Percentiles rank a stretch among this genome's conserved stretches.
These are phyloP conservation scores for Cladosporium cucumerinum DNA, from an alignment of 2,329 filamentous ascomycete species.

Conservation along the genomic window DNA sequence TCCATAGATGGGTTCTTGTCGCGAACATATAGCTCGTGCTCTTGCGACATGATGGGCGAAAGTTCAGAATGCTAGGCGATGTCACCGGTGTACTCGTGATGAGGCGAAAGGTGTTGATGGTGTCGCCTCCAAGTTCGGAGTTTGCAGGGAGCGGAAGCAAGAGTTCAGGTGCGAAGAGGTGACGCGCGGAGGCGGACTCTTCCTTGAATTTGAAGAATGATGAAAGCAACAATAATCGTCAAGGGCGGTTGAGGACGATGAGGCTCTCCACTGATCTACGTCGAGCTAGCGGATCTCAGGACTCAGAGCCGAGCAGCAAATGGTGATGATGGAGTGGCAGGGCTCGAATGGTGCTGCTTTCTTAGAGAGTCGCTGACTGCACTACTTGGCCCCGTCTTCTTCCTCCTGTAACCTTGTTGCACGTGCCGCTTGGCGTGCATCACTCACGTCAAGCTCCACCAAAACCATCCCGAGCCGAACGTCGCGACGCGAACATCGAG, in stretches of 20 bases:
- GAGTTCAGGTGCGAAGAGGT: background rate
- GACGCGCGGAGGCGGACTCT: conserved; percentile 4
- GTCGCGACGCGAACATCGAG: conserved; percentile 6
- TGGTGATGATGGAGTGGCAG: background rate
- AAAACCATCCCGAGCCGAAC: conserved; percentile 1
- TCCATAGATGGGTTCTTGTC: conserved; percentile 15
- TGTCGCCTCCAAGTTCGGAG: background rate
- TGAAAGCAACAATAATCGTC: background rate
- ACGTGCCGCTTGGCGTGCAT: conserved; percentile 11
- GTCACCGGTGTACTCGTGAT: background rate
- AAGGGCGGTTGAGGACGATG: background rate
- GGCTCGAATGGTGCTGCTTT: background rate
- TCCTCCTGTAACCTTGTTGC: background rate
- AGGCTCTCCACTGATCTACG: background rate
- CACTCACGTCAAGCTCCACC: conserved; percentile 6
- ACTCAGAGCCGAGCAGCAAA: background rate
- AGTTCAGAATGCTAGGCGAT: background rate
- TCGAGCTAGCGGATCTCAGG: background rate
- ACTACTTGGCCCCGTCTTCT: background rate
- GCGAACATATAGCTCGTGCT: conserved; percentile 10
- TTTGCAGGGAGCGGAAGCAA: background rate
- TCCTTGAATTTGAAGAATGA: background rate
- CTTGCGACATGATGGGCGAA: conserved; percentile 4
- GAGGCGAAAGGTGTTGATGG: background rate
- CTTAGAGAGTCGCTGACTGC: background rate